Evolutionary conservation across 495 filamentous ascomycete genomes (phyloP).

Genomic region (Penicillium soppii): DNA sequence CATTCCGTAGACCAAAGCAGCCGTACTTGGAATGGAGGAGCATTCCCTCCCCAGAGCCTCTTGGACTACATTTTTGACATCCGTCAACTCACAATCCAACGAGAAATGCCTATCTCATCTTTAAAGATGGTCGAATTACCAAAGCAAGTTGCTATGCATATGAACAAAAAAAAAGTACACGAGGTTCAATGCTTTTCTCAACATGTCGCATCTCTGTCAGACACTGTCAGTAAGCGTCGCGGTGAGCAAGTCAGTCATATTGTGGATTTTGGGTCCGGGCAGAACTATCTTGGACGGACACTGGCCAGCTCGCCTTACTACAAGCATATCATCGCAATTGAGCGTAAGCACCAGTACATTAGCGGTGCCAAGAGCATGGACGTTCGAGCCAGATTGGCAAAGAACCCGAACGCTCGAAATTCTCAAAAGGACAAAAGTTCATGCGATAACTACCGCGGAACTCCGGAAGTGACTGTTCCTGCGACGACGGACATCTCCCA

Average conservation of each 20-base stretch:
- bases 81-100: slow-evolving; percentile 63
- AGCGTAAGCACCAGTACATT: slow-evolving; percentile 83
- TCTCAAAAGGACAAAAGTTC: slow-evolving; percentile 73
- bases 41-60: slow-evolving; percentile 65
- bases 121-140: slow-evolving; percentile 50
- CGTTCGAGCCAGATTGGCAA: slow-evolving; percentile 63
- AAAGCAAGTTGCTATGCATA: slow-evolving; percentile 74
- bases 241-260: slow-evolving; percentile 72
- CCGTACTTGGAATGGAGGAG: slow-evolving; percentile 47
- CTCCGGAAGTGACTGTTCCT: slow-evolving; percentile 23
- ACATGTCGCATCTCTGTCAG: slow-evolving; percentile 55
- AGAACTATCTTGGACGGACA: slow-evolving; percentile 90
- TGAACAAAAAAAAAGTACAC: slow-evolving; percentile 95
- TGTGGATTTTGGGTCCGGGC: slow-evolving; percentile 93
- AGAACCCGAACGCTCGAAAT: slow-evolving; percentile 55
- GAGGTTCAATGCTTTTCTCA: slow-evolving; percentile 69
- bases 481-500: slow-evolving; percentile 27
- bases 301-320: slow-evolving; percentile 83
- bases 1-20: slow-evolving; percentile 2
- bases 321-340: slow-evolving; percentile 83
- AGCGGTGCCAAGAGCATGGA: slow-evolving; percentile 83
- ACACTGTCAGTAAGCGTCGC: slow-evolving; percentile 54
- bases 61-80: slow-evolving; percentile 75
- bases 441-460: slow-evolving; percentile 39
- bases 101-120: slow-evolving; percentile 49